phyloP scores from a whole-genome alignment of 2,329 filamentous ascomycete species.

The Exophiala mesophila region DNA sequence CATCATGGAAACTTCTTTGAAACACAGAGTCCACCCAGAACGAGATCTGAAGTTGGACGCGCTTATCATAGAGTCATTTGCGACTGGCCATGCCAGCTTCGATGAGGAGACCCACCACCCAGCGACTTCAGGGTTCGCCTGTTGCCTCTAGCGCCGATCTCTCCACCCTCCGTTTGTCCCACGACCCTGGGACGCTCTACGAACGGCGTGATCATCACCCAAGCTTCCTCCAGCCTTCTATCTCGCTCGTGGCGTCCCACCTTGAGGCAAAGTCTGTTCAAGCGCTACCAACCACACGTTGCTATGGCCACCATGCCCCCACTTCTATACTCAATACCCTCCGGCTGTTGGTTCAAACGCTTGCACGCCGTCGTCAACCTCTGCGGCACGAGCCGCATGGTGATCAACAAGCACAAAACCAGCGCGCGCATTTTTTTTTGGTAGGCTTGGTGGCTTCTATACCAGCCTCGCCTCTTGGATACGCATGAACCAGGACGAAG shows the following conservation, averaged over 20 bases:
- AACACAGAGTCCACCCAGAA: neutral
- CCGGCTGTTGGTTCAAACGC: slow-evolving; percentile 6
- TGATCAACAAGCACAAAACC: slow-evolving; percentile 10
- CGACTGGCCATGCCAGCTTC: too few relatives aligned
- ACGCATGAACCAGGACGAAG: neutral
- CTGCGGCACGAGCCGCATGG: slow-evolving; percentile 3
- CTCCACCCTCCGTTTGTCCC: neutral
- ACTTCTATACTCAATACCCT: slow-evolving; percentile 15
- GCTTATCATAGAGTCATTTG: too few relatives aligned
- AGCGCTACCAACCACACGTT: slow-evolving; percentile 14
- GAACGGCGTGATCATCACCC: too few relatives aligned
- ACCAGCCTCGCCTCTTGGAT: slow-evolving; percentile 15
- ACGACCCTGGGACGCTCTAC: too few relatives aligned
- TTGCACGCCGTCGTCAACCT: neutral
- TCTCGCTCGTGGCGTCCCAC: neutral
- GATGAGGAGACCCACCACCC: too few relatives aligned
- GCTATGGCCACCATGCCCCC: slow-evolving; percentile 8
- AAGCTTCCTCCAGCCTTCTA: neutral
- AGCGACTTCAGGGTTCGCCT: neutral
- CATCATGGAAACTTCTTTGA: neutral
- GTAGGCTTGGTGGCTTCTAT: slow-evolving; percentile 1
- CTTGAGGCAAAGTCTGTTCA: neutral
- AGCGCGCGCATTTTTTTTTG: slow-evolving; percentile 12
- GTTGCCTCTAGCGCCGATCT: neutral
- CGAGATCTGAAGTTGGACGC: neutral